Evolutionary conservation across 805 yeast species (phyloP), one percentile per base, ranked within the genome.

Genomic region (Yamadazyma insecticola): DNA sequence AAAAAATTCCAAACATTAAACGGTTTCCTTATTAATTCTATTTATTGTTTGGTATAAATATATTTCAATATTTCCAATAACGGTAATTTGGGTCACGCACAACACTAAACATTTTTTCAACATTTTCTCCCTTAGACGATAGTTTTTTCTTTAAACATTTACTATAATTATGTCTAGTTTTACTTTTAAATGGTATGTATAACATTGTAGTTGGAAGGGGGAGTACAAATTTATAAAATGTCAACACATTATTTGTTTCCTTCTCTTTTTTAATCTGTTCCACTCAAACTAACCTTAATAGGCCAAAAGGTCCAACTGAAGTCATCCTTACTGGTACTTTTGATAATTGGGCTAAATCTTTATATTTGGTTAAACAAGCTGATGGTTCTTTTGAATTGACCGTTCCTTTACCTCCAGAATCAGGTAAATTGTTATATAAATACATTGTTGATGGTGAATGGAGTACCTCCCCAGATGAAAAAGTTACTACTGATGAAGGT

Each of bases 391-490:
- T 78, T 47, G 70, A 70, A 32, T 56, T 78, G 32, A 66, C 78
- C 3, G 64, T 77, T 32, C 86, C 86, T 14, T 61, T 78, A 30
- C 63, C 64, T 13, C 29, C 58, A n/a, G 54, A 62, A 17, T 61
- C 47, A 14, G 64, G 53, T 30, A 61, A 62, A 45, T 51, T 76
- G 24, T 54, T 60, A 14, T 77, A 70, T 60, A 77, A 77, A 60
- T 81, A 73, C 49, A 72, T 81, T 35, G 88, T 81, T 26, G 88
- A 81, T 51, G 86, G 80, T 27, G 71, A 70, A 27, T 81, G 88
- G 88, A 49, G 53, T 15, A 64, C 66, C 15, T 59, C 66, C 13
- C 51, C 53, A 1, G 31, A 44, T 20, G 68, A 70, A 39, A 55
- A 55, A 25, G 53, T 60, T 17, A 70, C 70, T 35, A 60, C 55